Percentiles rank a stretch among this genome's conserved stretches.
phyloP scores from a whole-genome alignment of 371 early-diverging fungal genomes.

The Mucor lusitanicus region DNA sequence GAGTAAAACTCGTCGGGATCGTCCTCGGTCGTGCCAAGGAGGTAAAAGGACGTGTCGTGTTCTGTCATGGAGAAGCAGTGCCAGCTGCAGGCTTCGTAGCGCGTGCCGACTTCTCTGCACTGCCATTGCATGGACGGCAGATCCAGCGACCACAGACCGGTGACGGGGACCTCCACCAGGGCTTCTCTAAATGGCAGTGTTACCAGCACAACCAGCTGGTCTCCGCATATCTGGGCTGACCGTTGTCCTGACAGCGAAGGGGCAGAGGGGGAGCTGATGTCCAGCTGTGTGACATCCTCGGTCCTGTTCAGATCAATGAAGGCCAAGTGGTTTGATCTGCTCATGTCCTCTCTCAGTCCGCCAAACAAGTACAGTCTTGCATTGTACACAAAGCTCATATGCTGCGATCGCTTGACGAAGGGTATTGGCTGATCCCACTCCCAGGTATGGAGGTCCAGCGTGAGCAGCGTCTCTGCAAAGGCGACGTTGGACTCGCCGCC shows the following conservation, averaged over 20 bases:
- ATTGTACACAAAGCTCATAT: conserved; percentile 59
- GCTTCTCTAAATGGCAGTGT: conserved; percentile 50
- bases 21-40: conserved; percentile 61
- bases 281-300: conserved; percentile 49
- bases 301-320: conserved; percentile 49
- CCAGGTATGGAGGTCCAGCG: conserved; percentile 64
- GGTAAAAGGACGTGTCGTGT: conserved; percentile 53
- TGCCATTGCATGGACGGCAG: conserved; percentile 66
- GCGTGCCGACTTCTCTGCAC: conserved; percentile 54
- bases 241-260: conserved; percentile 68
- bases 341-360: conserved; percentile 67
- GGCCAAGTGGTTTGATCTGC: conserved; percentile 58
- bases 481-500: neutral
- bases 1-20: conserved; percentile 65
- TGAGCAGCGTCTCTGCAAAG: conserved; percentile 56
- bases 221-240: conserved; percentile 67
- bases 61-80: conserved; percentile 67
- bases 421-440: conserved; percentile 63
- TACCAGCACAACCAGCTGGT: conserved; percentile 62
- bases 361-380: conserved; percentile 67
- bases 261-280: conserved; percentile 53
- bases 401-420: conserved; percentile 63
- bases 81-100: conserved; percentile 60
- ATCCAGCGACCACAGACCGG: conserved; percentile 68
- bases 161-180: conserved; percentile 29